phyloP scores from a whole-genome alignment of 129 eudicot genomes.

The Glebionis coronaria region DNA sequence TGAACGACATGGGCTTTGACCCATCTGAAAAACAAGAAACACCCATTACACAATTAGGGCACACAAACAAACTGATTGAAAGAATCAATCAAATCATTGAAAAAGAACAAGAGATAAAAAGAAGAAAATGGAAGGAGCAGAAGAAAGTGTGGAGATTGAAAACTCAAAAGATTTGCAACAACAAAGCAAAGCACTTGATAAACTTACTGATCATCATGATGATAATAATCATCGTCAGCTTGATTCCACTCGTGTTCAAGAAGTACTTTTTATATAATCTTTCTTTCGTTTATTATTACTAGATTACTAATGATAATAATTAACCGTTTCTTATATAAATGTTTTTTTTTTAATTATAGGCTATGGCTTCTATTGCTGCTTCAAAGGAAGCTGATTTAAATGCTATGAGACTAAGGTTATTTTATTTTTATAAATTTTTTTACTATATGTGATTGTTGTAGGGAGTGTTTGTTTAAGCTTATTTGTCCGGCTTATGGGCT shows the following conservation, averaged over 20 bases:
- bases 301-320: too few species aligned
- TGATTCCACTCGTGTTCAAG: constrained; percentile 94
- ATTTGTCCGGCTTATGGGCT: too few species aligned
- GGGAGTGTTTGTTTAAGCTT: too few species aligned
- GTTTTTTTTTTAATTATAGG: constrained; percentile 29
- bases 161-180: constrained; percentile 94
- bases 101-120: too few species aligned
- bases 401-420: constrained; percentile 82
- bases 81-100: not conserved
- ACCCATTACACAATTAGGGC: constrained; percentile 23
- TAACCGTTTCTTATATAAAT: not conserved
- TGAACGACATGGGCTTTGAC: too few species aligned
- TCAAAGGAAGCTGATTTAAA: constrained; percentile 93
- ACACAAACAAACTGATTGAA: not conserved
- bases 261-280: constrained; percentile 33
- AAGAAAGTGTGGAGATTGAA: constrained; percentile 44
- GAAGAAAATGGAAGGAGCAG: constrained; percentile 64
- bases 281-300: not conserved
- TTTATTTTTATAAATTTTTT: not conserved
- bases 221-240: constrained; percentile 71
- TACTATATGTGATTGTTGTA: not conserved
- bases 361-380: constrained; percentile 97
- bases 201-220: constrained; percentile 95
- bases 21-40: too few species aligned
- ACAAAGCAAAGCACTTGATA: constrained; percentile 95